Evolutionary conservation across 202 grass and related monocot species (phyloP), one percentile per base, ranked within the genome.

Genomic region (Saccharum hybrid): DNA sequence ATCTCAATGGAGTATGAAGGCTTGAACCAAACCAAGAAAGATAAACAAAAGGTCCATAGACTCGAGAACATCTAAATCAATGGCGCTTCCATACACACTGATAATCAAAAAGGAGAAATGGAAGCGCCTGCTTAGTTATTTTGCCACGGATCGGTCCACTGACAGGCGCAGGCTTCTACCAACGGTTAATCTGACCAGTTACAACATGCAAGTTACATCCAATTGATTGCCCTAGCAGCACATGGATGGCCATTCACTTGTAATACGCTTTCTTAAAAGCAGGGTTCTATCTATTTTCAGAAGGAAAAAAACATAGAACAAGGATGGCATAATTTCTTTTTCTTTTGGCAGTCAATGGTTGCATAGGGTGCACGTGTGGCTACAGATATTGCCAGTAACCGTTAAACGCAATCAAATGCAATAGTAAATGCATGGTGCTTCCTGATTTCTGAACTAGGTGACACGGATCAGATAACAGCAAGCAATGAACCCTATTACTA

Each of bases 401-500:
- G 9, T 45, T 26, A 63, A 85, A 36, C 3, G 14, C 49, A 68
- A 42, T 19, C 10, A 40, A 9, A 68, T 14, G 74, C 12, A 33
- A 28, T 9, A 70, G 18, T 13, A 57, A 30, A 12, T 26, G 37
- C 23, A 60, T 45, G 9, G 15, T 60, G 37, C 22, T 57, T 67
- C 30, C 36, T 72, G 43, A 82, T 63, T 72, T 30, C 23, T 12
- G 22, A 73, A 74, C 34, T 45, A 33, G 7, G 15, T 2, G 3
- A 57, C 10, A 49, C 5, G 9, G 38, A 45, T 48, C 10, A 75
- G 59, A 5, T 88, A 48, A 79, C 81, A 26, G 61, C 18, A 75
- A 63, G 75, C 75, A 61, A 63, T 22, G 1, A 22, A 40, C 22
- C 28, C 3, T 42, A 16, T 61, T 33, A 7, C 63, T 30, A 33